Conservation (phyloP, 2,329 filamentous ascomycete species). For the Trichoderma breve region DNA sequence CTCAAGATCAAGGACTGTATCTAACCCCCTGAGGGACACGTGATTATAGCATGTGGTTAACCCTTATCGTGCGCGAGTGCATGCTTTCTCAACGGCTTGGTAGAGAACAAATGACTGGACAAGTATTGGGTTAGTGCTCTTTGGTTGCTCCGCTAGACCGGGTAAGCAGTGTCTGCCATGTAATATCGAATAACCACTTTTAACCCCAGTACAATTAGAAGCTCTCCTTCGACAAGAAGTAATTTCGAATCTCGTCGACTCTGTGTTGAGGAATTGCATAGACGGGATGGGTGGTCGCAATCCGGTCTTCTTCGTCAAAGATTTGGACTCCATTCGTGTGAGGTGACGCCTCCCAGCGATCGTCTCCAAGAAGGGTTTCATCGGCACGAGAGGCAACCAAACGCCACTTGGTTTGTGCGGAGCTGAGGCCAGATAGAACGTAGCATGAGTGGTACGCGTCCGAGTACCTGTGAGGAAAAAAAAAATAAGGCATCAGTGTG, state of each 20-base stretch:
- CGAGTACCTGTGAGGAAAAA: constrained; percentile 53
- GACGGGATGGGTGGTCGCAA: constrained; percentile 74
- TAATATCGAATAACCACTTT: background rate
- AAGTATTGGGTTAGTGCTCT: background rate
- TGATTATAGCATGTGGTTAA: background rate
- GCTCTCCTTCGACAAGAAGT: constrained; percentile 59
- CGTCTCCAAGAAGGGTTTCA: constrained; percentile 35
- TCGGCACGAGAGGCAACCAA: constrained; percentile 38
- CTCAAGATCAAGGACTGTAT: background rate
- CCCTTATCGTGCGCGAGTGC: background rate
- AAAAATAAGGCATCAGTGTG: background rate
- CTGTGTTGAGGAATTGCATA: constrained; percentile 76
- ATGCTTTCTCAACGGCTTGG: background rate
- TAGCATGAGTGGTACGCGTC: constrained; percentile 95
- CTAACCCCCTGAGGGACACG: background rate
- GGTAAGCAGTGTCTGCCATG: background rate
- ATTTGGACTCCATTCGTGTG: constrained; percentile 57
- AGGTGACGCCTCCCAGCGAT: constrained; percentile 48
- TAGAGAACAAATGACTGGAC: background rate
- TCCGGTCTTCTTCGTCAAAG: constrained; percentile 68
- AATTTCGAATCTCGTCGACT: constrained; percentile 62
- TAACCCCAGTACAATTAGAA: constrained; percentile 42
- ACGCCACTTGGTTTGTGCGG: constrained; percentile 68
- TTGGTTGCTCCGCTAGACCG: background rate
- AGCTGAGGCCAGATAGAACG: constrained; percentile 80